Evolutionary conservation across 2,329 filamentous ascomycete genomes (phyloP), one percentile per base, ranked within the genome.

Genomic region (Mycosphaerelloides madeirae): DNA sequence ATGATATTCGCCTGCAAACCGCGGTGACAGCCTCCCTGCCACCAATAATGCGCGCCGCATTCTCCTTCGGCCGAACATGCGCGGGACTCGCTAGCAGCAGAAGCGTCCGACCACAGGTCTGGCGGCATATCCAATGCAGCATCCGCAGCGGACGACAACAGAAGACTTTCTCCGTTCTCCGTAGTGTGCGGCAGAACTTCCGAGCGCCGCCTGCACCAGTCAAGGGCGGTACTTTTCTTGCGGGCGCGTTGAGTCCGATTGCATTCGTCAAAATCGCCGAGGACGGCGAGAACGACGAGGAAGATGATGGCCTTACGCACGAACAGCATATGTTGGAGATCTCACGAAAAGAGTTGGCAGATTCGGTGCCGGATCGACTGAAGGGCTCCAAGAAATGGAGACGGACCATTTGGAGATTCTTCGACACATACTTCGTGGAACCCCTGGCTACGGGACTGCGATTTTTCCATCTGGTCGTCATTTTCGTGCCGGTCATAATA

Each of bases 401-500:
- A 37, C 78, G 83, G 52, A 74, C 73, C 11, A 59, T 87, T 20
- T 72, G 83, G 46, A 73, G 88, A 22, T 79, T 84, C 44, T 53
- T 93, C 29, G 87, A 95, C 57, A 49, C 77, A 1, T 87, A 82
- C 60, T 67, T 91, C n/a, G 79, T 71, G 44, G 93, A 98, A 66
- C 91, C 93, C 0, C 65, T 96, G 19, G 89, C 84, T 43, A 98
- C 91, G 0, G 87, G 86, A 0, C 66, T 91, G 36, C 79, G 93
- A n/a, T 94, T 98, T 57, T 66, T 96, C 14, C 87, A 96, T 62
- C 73, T 98, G 4, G 80, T 87, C 37, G 66, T 84, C 47, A 93
- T 98, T 43, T 98, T 98, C 61, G 82, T 96, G 15, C 93, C 93
- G 0, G 89, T 98, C 32, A 81, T 98, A 41, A 64, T 84, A 1